Conservation (phyloP, 768 basidiomycete species). For the Termitomyces sp. region DNA sequence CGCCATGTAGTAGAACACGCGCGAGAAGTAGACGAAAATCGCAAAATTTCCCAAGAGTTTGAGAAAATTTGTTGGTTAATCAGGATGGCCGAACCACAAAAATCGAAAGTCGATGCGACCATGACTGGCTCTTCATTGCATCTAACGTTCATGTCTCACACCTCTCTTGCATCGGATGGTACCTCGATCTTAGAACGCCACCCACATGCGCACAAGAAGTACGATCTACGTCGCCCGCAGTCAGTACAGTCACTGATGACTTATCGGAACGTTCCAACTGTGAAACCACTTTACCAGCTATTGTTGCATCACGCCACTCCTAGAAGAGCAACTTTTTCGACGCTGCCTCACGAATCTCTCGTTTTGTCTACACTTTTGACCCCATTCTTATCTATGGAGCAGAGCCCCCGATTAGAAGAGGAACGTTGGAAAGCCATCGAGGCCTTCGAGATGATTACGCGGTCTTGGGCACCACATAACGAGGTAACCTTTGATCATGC, state of each 20-base stretch:
- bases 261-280: constrained; percentile 26
- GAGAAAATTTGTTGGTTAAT: constrained; percentile 48
- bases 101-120: constrained; percentile 21
- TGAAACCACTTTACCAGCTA: constrained; percentile 39
- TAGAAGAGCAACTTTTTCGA: constrained; percentile 18
- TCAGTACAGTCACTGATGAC: constrained; percentile 31
- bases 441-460: constrained; percentile 51
- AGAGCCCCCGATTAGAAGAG: constrained; percentile 33
- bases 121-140: constrained; percentile 31
- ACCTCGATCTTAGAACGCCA: constrained; percentile 14
- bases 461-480: constrained; percentile 50
- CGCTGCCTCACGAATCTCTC: constrained; percentile 52
- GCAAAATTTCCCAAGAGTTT: constrained; percentile 51
- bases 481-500: constrained; percentile 38
- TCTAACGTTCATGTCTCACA: constrained; percentile 36
- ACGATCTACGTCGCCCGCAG: constrained; percentile 37
- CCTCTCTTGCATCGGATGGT: constrained; percentile 23
- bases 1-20: constrained; percentile 64
- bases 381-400: constrained; percentile 44
- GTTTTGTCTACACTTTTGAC: constrained; percentile 53
- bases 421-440: constrained; percentile 56
- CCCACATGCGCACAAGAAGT: constrained; percentile 19
- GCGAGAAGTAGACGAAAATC: constrained; percentile 46
- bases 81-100: constrained; percentile 36
- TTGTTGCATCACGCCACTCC: constrained; percentile 41